These are phyloP conservation scores for Limnomonas spitsbergensis DNA, from an alignment of 139 green algal species.

Conservation along the genomic window DNA sequence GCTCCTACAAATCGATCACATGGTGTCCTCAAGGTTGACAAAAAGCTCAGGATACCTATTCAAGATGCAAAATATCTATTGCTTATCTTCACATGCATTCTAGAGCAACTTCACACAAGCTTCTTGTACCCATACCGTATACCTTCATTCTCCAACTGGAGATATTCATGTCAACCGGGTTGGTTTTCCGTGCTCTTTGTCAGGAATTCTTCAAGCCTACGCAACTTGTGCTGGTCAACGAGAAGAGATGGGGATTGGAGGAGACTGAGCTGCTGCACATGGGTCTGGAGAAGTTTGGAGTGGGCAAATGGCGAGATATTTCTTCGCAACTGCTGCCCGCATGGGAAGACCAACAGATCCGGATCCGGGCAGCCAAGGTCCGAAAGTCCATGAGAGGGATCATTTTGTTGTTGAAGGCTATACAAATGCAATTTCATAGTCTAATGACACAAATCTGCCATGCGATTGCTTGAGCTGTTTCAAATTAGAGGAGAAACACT, in stretches of 20 bases:
- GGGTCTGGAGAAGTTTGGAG: neutral
- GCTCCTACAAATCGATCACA: too few species aligned
- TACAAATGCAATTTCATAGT: neutral
- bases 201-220: neutral
- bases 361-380: neutral
- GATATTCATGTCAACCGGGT: too few species aligned
- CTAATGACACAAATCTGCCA: neutral
- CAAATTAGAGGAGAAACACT: too few species aligned
- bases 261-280: neutral
- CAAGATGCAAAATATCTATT: too few species aligned
- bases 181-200: too few species aligned
- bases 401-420: neutral
- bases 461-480: neutral
- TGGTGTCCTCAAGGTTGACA: too few species aligned
- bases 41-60: too few species aligned
- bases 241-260: neutral
- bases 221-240: neutral
- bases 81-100: too few species aligned
- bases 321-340: neutral
- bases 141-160: too few species aligned
- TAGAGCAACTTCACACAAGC: too few species aligned
- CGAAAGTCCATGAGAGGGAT: neutral
- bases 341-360: neutral
- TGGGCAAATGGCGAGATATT: neutral
- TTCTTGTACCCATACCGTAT: too few species aligned